These are phyloP conservation scores for Blepharisma undulans DNA, from an alignment of 169 alveolate genomes.

Conservation along the genomic window DNA sequence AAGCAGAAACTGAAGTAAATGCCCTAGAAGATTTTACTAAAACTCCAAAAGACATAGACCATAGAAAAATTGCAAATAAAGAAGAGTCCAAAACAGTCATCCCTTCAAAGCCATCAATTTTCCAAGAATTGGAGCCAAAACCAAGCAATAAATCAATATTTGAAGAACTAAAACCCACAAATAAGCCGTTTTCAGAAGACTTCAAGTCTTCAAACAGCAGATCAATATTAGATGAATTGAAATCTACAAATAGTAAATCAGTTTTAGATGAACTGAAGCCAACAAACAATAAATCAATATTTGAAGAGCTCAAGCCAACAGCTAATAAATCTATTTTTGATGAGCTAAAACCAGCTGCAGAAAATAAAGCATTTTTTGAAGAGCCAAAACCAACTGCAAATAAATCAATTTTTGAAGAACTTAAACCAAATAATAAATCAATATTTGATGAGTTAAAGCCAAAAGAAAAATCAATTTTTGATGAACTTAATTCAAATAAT, in stretches of 20 bases:
- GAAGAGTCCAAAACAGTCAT: neutral
- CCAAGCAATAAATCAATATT: neutral
- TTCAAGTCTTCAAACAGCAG: neutral
- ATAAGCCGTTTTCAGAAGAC: neutral
- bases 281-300: neutral
- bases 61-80: neutral
- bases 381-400: neutral
- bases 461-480: neutral
- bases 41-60: neutral
- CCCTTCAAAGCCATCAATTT: neutral
- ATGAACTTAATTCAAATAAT: neutral
- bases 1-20: neutral
- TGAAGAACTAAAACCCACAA: neutral
- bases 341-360: neutral
- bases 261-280: neutral
- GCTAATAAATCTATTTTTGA: neutral
- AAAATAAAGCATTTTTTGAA: neutral
- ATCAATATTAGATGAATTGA: neutral
- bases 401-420: neutral
- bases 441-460: neutral
- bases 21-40: neutral
- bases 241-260: neutral
- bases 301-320: neutral
- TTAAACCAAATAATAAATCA: neutral
- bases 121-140: neutral